Evolutionary conservation across 164 flowering plant species (phyloP).

Genomic region (Chloranthus sessilifolius): DNA sequence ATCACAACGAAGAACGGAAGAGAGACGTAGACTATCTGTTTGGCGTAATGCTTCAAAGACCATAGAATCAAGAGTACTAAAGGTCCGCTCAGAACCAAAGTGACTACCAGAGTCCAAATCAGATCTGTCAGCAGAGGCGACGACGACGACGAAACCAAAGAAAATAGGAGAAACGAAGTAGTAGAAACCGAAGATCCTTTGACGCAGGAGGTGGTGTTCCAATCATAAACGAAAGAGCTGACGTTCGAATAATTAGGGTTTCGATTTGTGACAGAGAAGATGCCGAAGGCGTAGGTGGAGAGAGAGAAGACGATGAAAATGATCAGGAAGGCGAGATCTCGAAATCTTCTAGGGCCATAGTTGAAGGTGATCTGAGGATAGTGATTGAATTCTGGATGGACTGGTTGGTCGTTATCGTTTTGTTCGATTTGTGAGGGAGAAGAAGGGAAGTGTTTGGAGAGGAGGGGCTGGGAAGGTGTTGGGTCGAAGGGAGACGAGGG

Average conservation of each 20-base stretch:
- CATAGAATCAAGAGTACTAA: conserved; percentile 46
- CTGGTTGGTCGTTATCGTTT: conserved; percentile 10
- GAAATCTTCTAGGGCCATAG: conserved; percentile 53
- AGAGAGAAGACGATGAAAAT: conserved; percentile 58
- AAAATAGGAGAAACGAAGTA: background rate
- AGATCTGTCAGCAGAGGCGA: conserved; percentile 34
- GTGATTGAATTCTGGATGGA: conserved; percentile 43
- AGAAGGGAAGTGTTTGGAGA: conserved; percentile 45
- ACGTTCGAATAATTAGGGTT: conserved; percentile 45
- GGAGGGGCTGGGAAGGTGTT: conserved; percentile 54
- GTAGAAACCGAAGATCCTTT: conserved; percentile 9
- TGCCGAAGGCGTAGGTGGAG: conserved; percentile 73
- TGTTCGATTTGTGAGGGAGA: conserved; percentile 10
- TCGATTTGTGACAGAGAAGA: conserved; percentile 51
- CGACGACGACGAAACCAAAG: conserved; percentile 2
- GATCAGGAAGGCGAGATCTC: conserved; percentile 67
- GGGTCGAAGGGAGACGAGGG: conserved; percentile 28
- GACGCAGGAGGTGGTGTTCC: conserved; percentile 53
- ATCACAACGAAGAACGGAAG: conserved; percentile 25
- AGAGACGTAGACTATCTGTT: conserved; percentile 63
- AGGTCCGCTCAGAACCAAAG: conserved; percentile 63
- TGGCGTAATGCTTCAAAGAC: conserved; percentile 70
- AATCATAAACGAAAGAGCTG: conserved; percentile 49
- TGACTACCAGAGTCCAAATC: conserved; percentile 75
- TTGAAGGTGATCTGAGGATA: conserved; percentile 81